Evolutionary conservation across 441 rosid species (phyloP).

Genomic region (Arabidopsis lyrata): DNA sequence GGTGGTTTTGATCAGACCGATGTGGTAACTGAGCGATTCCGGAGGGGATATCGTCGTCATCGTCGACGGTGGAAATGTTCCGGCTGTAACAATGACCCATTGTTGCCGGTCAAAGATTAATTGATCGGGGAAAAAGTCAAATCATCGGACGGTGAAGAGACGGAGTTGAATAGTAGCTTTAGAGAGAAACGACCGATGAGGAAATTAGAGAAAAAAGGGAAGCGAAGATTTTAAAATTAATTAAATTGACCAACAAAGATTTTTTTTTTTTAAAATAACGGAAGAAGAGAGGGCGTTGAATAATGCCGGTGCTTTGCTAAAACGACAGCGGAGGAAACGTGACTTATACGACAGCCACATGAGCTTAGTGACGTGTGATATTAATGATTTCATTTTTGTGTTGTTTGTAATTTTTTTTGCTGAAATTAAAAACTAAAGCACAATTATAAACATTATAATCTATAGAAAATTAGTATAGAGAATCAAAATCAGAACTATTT

Average conservation of each 20-base stretch:
- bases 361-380: conserved; percentile 22
- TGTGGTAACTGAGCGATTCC: conserved; percentile 44
- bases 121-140: conserved; percentile 45
- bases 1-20: conserved; percentile 30
- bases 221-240: conserved; percentile 4
- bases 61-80: conserved; percentile 47
- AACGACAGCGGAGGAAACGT: conserved; percentile 41
- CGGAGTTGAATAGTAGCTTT: conserved; percentile 33
- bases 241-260: conserved; percentile 4
- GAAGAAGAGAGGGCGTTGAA: conserved; percentile 33
- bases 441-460: neutral
- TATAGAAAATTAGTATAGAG: too few relatives aligned
- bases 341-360: conserved; percentile 33
- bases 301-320: conserved; percentile 34
- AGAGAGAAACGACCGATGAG: conserved; percentile 24
- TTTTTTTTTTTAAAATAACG: neutral
- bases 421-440: neutral
- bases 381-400: conserved; percentile 21
- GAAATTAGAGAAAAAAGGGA: neutral
- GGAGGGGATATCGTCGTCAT: conserved; percentile 44
- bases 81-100: conserved; percentile 91
- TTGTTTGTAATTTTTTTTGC: neutral
- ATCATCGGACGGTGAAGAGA: conserved; percentile 42
- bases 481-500: too few relatives aligned
- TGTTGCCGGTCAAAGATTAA: conserved; percentile 27